Percentiles rank a stretch among this genome's conserved stretches.
Conservation (phyloP, 2,329 filamentous ascomycete genomes). For the Colletotrichum endophyticum region DNA sequence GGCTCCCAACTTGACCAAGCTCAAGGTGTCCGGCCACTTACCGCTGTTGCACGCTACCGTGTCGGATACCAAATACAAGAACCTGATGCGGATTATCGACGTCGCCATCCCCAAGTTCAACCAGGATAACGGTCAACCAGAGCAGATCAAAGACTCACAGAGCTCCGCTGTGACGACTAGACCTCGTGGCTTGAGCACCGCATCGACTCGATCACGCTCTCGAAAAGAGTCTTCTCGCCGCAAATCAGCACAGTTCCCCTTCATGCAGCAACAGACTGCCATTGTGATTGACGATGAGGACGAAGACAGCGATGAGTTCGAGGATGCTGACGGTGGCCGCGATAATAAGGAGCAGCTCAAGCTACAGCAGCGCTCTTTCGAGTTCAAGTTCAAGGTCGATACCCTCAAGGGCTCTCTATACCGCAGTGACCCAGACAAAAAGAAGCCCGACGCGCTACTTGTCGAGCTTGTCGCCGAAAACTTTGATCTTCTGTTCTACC, state of each 20-base stretch:
- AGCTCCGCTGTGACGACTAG: constrained; percentile 34
- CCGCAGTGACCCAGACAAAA: constrained; percentile 79
- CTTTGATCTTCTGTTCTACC: constrained; percentile 87
- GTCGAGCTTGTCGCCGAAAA: constrained; percentile 91
- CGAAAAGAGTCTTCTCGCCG: constrained; percentile 56
- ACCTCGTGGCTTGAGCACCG: constrained; percentile 50
- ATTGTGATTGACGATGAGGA: constrained; percentile 82
- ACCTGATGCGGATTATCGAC: constrained; percentile 93
- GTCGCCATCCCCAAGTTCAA: constrained; percentile 88
- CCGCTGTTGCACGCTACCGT: constrained; percentile 90
- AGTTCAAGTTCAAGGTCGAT: constrained; percentile 96
- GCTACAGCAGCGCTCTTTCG: constrained; percentile 88
- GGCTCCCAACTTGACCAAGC: constrained; percentile 88
- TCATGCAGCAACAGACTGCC: constrained; percentile 73
- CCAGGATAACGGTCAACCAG: constrained; percentile 35
- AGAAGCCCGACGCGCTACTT: constrained; percentile 78
- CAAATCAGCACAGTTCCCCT: constrained; percentile 76
- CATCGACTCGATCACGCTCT: constrained; percentile 49
- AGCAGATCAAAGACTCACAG: constrained; percentile 22
- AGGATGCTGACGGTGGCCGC: constrained; percentile 67
- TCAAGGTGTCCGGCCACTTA: constrained; percentile 88
- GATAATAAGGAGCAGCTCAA: constrained; percentile 63
- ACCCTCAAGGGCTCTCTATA: constrained; percentile 92
- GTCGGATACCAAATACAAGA: constrained; percentile 97
- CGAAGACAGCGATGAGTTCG: constrained; percentile 67